Conservation (phyloP, 169 alveolate genomes). For the Plasmodium chabaudi region DNA sequence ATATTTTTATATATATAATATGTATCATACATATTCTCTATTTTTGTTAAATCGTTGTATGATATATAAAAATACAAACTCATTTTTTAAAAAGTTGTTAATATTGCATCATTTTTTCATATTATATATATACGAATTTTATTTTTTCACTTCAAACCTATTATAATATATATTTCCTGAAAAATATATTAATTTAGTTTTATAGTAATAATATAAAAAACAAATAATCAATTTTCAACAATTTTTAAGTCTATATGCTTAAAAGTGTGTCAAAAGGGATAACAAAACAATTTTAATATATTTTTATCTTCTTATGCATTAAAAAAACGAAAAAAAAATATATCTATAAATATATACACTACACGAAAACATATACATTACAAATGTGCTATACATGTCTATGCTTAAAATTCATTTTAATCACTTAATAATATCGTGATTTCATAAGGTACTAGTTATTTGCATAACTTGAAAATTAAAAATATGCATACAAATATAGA, state of each 20-base stretch:
- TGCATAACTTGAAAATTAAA: too few species aligned
- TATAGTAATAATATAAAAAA: constrained; percentile 32
- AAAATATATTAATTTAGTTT: constrained; percentile 19
- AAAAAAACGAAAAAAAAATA: too few species aligned
- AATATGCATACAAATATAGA: too few species aligned
- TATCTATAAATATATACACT: too few species aligned
- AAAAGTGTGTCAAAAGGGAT: not conserved
- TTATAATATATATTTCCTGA: constrained; percentile 10
- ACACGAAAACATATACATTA: too few species aligned
- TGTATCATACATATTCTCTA: not conserved
- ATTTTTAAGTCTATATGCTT: constrained; percentile 25
- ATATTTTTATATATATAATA: not conserved
- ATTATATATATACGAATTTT: not conserved
- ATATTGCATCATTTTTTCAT: constrained; percentile 20
- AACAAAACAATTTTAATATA: too few species aligned
- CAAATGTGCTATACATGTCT: too few species aligned
- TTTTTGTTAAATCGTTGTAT: constrained; percentile 60
- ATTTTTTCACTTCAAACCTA: constrained; percentile 14
- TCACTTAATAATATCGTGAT: too few species aligned
- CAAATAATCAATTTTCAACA: constrained; percentile 22
- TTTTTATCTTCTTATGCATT: too few species aligned
- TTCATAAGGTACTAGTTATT: too few species aligned
- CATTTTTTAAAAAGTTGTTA: constrained; percentile 35
- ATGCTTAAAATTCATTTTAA: too few species aligned
- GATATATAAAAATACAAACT: constrained; percentile 14